Conservation (phyloP, 2,329 filamentous ascomycete species). For the Calonectria fujianensis region DNA sequence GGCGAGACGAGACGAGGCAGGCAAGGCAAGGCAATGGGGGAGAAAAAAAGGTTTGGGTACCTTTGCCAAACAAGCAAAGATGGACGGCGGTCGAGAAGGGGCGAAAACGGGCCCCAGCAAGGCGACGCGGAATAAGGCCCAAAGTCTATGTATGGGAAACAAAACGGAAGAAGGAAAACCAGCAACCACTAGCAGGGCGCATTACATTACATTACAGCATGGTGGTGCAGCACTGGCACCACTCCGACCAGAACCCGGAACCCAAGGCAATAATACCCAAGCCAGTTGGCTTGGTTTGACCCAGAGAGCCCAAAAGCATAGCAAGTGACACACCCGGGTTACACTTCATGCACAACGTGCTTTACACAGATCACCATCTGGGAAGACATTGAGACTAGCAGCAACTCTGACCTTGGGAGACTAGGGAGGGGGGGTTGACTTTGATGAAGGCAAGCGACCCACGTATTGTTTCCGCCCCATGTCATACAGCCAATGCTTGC, state of each 20-base stretch:
- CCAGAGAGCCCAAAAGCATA: conserved; percentile 15
- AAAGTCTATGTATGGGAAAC: conserved; percentile 25
- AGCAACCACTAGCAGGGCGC: conserved; percentile 25
- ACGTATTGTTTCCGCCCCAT: conserved; percentile 1
- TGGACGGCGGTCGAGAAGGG: conserved; percentile 27
- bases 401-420: conserved; percentile 9
- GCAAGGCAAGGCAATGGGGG: background rate
- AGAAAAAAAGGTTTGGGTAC: conserved; percentile 25
- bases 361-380: conserved; percentile 11
- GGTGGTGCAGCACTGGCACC: conserved; percentile 18
- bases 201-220: conserved; percentile 22
- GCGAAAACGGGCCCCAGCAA: conserved; percentile 30
- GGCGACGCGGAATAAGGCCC: conserved; percentile 27
- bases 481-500: background rate
- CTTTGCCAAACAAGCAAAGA: conserved; percentile 28
- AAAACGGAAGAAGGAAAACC: conserved; percentile 18
- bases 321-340: conserved; percentile 14
- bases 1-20: conserved; percentile 19
- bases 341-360: conserved; percentile 20
- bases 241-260: conserved; percentile 7
- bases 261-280: conserved; percentile 12
- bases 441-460: conserved; percentile 19
- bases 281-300: conserved; percentile 7
- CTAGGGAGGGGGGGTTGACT: conserved; percentile 13
- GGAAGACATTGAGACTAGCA: conserved; percentile 20